A percentile compares a stretch with the other conserved stretches of the same genome.
These are phyloP conservation scores for Ochromonadaceae sp. DNA, from an alignment of 352 stramenopile genomes.

Conservation along the genomic window DNA sequence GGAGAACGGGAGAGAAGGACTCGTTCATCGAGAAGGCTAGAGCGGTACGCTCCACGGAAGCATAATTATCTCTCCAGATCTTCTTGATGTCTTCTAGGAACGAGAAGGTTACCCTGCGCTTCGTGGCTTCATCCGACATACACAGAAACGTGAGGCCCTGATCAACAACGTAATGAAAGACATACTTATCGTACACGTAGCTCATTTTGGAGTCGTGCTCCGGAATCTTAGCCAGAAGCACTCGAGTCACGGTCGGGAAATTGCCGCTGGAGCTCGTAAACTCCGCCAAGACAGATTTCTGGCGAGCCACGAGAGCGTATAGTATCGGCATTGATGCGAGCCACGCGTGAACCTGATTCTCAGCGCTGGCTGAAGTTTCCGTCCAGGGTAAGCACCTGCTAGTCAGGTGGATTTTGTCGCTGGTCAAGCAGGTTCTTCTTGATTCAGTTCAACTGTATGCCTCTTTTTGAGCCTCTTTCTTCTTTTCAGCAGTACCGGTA, in stretches of 20 bases:
- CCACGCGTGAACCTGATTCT: too few relatives aligned
- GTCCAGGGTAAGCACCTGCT: too few relatives aligned
- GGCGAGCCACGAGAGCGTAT: constrained; percentile 87
- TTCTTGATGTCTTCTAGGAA: constrained; percentile 95
- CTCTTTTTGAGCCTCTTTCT: too few relatives aligned
- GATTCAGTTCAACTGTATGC: too few relatives aligned
- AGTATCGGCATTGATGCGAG: constrained; percentile 41
- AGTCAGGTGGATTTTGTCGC: too few relatives aligned
- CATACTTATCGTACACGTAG: constrained; percentile 86
- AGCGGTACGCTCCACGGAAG: constrained; percentile 45
- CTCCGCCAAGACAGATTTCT: constrained; percentile 94
- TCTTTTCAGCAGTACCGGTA: too few relatives aligned
- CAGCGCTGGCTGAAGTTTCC: too few relatives aligned
- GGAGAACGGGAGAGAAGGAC: constrained; percentile 81
- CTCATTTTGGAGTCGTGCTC: constrained; percentile 80
- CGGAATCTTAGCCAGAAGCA: constrained; percentile 86
- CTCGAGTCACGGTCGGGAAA: constrained; percentile 90
- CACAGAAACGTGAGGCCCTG: constrained; percentile 90
- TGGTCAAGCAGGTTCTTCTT: too few relatives aligned
- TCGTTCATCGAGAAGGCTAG: constrained; percentile 96
- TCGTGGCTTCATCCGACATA: constrained; percentile 79
- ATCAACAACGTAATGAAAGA: constrained; percentile 82
- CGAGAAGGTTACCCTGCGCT: constrained; percentile 81
- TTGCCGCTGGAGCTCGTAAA: constrained; percentile 86
- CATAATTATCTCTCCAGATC: not conserved